Percentiles rank a stretch among this genome's conserved stretches.
Conservation (phyloP, 306 rosid species). For the Arachis hypogaea region DNA sequence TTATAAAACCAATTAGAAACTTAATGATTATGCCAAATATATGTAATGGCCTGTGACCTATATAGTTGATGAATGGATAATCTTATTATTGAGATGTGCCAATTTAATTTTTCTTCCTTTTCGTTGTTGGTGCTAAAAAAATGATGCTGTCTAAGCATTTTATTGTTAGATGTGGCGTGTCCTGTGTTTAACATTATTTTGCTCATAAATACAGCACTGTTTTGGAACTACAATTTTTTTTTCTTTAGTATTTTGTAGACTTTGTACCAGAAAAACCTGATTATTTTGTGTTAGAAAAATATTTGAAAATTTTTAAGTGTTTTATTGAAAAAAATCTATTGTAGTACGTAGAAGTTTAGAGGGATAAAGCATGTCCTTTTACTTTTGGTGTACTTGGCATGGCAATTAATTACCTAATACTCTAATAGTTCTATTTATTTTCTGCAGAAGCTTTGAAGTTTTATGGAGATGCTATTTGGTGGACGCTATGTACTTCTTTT, state of each 20-base stretch:
- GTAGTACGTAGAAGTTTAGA: constrained; percentile 20
- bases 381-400: constrained; percentile 31
- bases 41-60: constrained; percentile 10
- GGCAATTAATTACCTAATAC: constrained; percentile 10
- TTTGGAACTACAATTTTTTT: background rate
- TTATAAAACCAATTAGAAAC: constrained; percentile 22
- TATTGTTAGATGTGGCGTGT: constrained; percentile 11
- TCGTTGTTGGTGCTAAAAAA: constrained; percentile 31
- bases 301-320: background rate
- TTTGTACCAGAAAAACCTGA: no score
- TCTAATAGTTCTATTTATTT: constrained; percentile 26
- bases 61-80: constrained; percentile 30
- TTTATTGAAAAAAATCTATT: constrained; percentile 19
- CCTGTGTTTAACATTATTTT: background rate
- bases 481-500: constrained; percentile 95
- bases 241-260: background rate
- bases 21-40: constrained; percentile 27
- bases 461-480: constrained; percentile 99
- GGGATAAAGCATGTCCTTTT: constrained; percentile 10
- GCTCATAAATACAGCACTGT: background rate
- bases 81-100: constrained; percentile 9
- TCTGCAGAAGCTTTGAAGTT: constrained; percentile 95
- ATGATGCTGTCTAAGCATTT: constrained; percentile 31
- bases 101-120: constrained; percentile 25
- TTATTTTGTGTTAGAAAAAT: background rate